A percentile compares a stretch with the other conserved stretches of the same genome.
phyloP scores from a whole-genome alignment of 805 yeast species.

The Wickerhamomyces bisporus region DNA sequence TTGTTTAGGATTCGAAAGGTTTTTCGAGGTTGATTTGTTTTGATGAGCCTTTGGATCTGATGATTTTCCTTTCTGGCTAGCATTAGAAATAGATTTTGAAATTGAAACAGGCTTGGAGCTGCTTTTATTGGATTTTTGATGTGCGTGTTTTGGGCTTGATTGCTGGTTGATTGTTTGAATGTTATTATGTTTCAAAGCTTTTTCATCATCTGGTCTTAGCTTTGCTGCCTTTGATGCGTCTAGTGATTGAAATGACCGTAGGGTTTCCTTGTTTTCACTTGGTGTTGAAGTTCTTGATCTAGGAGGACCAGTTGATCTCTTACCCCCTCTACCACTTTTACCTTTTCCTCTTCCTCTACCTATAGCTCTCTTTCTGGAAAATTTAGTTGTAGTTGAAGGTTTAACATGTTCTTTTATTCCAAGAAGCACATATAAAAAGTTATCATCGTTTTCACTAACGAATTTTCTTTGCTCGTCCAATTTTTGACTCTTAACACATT shows the following conservation, averaged over 20 bases:
- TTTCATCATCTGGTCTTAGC: constrained; percentile 18
- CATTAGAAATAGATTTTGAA: not conserved
- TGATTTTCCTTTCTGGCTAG: too few relatives aligned
- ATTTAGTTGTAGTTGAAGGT: constrained; percentile 5
- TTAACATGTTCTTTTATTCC: constrained; percentile 39
- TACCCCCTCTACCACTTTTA: constrained; percentile 8
- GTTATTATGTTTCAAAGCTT: not conserved
- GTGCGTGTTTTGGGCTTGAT: not conserved
- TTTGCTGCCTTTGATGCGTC: constrained; percentile 21
- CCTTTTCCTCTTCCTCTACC: constrained; percentile 28
- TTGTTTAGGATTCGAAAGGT: too few relatives aligned
- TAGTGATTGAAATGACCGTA: constrained; percentile 33
- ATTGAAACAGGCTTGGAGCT: too few relatives aligned
- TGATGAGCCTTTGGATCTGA: too few relatives aligned
- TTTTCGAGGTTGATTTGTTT: too few relatives aligned
- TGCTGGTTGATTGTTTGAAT: too few relatives aligned
- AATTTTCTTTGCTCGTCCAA: constrained; percentile 18
- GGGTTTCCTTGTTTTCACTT: constrained; percentile 33
- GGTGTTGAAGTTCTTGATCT: constrained; percentile 19
- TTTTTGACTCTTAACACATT: constrained; percentile 31
- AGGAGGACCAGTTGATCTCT: constrained; percentile 12
- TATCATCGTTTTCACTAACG: constrained; percentile 42
- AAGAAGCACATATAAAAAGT: constrained; percentile 40
- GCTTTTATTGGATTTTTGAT: too few relatives aligned
- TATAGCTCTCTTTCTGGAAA: constrained; percentile 28